Evolutionary conservation across 805 yeast genomes (phyloP), one percentile per base, ranked within the genome.

Genomic region (Suhomyces pyralidae): DNA sequence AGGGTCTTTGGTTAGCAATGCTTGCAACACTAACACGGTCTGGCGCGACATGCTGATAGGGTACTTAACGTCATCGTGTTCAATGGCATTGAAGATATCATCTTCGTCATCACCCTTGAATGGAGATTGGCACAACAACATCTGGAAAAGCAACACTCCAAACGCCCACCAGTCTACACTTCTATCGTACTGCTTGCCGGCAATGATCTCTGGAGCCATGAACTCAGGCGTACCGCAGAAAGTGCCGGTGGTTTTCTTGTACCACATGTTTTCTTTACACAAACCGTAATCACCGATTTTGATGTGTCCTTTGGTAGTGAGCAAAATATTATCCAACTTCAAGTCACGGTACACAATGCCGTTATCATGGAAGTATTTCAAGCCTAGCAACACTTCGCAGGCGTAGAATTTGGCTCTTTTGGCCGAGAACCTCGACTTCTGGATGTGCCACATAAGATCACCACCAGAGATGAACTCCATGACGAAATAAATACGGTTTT

Each of bases 161-260:
- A 92, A 90, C 1, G 99, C 98, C 99, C 99, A 94, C 99, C 99
- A 94, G 72, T 94, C 99, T 51, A 94, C 99, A 40, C 94, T 88
- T 64, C 96, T 84, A 50, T 91, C 94, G 64, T 94, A 94, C 54
- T 85, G 88, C 69, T 92, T 96, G 51, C 94, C 98, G 58, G 90
- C 85, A 64, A 94, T 78, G 59, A 94, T 93, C 70, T 94, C 99
- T 0, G 99, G 99, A 1, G 99, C 99, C 97, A 94, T 94, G 61
- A 94, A 89, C 69, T 94, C 99, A 0, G 99, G 99, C 2, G 99
- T 94, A 61, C 99, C 99, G 77, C 99, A 94, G 76, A 93, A 94
- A 0, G 99, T 94, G 4, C 90, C 85, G 0, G 97, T 94, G 17
- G 92, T 90, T 60, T 81, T 83, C 10, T 90, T 91, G 66, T 75